These are phyloP conservation scores for Vitis hybrid DNA, from an alignment of 177 flowering plant genomes.

Conservation along the genomic window DNA sequence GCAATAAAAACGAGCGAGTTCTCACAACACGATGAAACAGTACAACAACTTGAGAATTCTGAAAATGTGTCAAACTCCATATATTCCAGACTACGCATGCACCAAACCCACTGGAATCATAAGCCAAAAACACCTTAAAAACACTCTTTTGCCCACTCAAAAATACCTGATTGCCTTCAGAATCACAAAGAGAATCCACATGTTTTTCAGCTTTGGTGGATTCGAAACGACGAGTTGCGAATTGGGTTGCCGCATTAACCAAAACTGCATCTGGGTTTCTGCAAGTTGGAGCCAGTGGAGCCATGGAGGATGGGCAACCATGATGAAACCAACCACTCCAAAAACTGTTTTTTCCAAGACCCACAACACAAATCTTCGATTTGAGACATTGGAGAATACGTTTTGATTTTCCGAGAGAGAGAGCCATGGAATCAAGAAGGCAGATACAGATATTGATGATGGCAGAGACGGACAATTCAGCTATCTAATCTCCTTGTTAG, in stretches of 20 bases:
- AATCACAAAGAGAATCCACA: slow-evolving; percentile 5
- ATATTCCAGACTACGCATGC: not conserved
- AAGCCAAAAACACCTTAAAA: not conserved
- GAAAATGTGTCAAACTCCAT: too few relatives aligned
- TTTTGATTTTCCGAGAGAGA: slow-evolving; percentile 20
- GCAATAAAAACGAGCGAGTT: too few relatives aligned
- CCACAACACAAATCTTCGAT: slow-evolving; percentile 14
- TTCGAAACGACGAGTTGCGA: slow-evolving; percentile 32
- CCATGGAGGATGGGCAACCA: not conserved
- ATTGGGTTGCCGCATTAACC: slow-evolving; percentile 19
- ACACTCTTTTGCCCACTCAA: not conserved
- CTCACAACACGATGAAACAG: too few relatives aligned
- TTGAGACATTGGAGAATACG: slow-evolving; percentile 13
- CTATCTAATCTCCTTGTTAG: too few relatives aligned
- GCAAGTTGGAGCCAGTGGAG: slow-evolving; percentile 8
- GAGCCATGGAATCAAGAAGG: slow-evolving; percentile 22
- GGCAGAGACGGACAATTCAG: not conserved
- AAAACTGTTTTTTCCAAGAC: not conserved
- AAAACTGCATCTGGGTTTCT: slow-evolving; percentile 17
- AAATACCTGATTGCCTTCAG: slow-evolving; percentile 29
- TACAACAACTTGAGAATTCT: too few relatives aligned
- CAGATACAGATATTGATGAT: not conserved
- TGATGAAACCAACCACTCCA: not conserved
- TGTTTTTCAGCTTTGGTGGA: slow-evolving; percentile 30
- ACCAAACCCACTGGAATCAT: not conserved